phyloP scores from a whole-genome alignment of 2,329 filamentous ascomycete genomes.

The Pseudocercospora eumusae region DNA sequence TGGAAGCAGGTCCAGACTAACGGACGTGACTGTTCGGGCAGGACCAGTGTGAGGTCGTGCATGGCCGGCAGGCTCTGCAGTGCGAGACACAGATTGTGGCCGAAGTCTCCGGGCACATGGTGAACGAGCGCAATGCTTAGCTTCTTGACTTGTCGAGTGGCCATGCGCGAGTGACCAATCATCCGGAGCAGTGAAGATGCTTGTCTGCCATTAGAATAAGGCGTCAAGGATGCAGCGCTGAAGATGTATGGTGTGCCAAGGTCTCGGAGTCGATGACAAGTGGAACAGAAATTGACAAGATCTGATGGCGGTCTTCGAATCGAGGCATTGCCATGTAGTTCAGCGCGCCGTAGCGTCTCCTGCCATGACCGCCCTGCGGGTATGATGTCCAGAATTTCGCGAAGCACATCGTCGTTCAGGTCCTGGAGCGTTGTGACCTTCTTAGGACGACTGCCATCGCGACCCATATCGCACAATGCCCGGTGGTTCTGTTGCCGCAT shows the following conservation, averaged over 20 bases:
- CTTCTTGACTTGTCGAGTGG: not conserved
- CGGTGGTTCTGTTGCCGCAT: not conserved
- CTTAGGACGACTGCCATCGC: not conserved
- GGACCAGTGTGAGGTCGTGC: not conserved
- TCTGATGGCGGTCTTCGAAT: not conserved
- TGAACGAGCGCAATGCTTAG: not conserved
- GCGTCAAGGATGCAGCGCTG: not conserved
- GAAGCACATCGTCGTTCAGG: not conserved
- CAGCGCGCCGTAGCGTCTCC: not conserved
- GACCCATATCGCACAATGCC: not conserved
- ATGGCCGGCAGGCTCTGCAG: not conserved
- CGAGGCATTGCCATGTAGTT: not conserved
- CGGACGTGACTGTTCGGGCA: not conserved
- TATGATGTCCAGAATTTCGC: not conserved
- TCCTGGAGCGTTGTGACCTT: not conserved
- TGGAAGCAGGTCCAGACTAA: not conserved
- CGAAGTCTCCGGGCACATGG: not conserved
- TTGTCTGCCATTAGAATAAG: not conserved
- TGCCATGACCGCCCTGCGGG: not conserved
- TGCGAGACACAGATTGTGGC: not conserved
- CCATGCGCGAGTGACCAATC: not conserved
- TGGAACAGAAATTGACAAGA: not conserved
- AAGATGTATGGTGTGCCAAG: not conserved
- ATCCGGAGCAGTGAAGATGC: not conserved
- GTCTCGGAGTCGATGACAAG: not conserved